Evolutionary conservation across 768 basidiomycete genomes (phyloP), one percentile per base, ranked within the genome.

Genomic region (Phaffia australis): DNA sequence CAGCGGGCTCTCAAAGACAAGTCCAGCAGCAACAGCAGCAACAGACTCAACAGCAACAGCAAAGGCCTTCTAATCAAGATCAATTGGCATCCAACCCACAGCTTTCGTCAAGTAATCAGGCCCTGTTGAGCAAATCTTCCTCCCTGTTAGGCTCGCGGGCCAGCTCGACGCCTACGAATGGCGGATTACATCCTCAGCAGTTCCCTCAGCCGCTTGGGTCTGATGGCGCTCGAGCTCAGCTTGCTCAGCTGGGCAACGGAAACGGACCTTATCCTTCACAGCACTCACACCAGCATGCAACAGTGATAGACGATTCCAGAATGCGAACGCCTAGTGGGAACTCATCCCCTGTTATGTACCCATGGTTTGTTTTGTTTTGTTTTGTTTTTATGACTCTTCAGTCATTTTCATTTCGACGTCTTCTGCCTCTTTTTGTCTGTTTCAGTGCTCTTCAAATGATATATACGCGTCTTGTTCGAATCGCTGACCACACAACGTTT

Each of bases 221-320:
- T 27, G 59, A 21, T 46, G 46, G 59, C 59, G 23, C 59, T 47
- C 25, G 46, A 60, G 59, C 59, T 48, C 25, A 49, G 25, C 16
- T 16, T 51, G 64, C 64, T 30, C 66, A 55, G 29, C 29, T n/a
- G 35, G 65, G 51, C 25, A 51, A 58, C 35, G 65, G 59, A 21
- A 30, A 50, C 27, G 23, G 54, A 49, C 11, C 16, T 18, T 54
- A 56, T 27, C 30, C 15, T 50, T 57, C 57, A n/a, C 64, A 65
- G 58, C 56, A 59, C 19, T 57, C 32, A 14, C 51, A 49, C 16
- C 62, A 63, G 29, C 52, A 42, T 1, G 32, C n/a, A 11, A 55
- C 1, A 49, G 32, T 5, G 32, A 27, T n/a, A 50, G 29, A 18
- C 51, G 47, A 30, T 58, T 42, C 32, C 56, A 58, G 56, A 29